These are phyloP conservation scores for Lophium mytilinum DNA, from an alignment of 495 filamentous ascomycete species.

Conservation along the genomic window DNA sequence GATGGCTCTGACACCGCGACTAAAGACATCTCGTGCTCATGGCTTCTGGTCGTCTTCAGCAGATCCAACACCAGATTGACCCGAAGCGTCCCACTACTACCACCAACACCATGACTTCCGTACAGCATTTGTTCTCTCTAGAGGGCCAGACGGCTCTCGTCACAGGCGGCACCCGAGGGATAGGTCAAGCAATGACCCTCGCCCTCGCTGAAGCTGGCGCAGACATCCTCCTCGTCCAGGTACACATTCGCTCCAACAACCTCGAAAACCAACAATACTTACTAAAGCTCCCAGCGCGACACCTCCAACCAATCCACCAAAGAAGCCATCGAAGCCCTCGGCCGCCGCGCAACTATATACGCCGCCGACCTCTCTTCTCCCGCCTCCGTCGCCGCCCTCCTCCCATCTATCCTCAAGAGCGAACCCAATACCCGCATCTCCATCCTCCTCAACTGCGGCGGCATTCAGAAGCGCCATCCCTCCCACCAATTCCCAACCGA, in stretches of 20 bases:
- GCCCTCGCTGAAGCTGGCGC: slow-evolving; percentile 78
- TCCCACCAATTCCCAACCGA: slow-evolving; percentile 67
- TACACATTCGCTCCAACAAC: slow-evolving; percentile 4
- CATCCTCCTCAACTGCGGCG: slow-evolving; percentile 80
- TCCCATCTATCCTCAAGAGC: slow-evolving; percentile 53
- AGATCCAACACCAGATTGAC: slow-evolving; percentile 5
- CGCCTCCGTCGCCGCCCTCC: slow-evolving; percentile 49
- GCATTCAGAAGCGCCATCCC: slow-evolving; percentile 75
- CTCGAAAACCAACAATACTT: not conserved
- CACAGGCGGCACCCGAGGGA: slow-evolving; percentile 82
- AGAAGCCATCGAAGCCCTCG: slow-evolving; percentile 51
- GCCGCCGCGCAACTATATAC: slow-evolving; percentile 62
- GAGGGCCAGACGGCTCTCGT: slow-evolving; percentile 68
- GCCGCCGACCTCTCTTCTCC: slow-evolving; percentile 62
- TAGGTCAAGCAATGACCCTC: slow-evolving; percentile 76
- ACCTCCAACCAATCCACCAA: slow-evolving; percentile 55
- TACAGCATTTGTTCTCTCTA: slow-evolving; percentile 35
- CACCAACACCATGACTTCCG: slow-evolving; percentile 24
- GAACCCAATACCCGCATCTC: slow-evolving; percentile 47
- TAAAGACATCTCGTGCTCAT: not conserved
- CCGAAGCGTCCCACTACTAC: not conserved
- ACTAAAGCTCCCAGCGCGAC: slow-evolving; percentile 47
- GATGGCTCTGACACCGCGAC: not conserved
- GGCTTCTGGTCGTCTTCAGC: slow-evolving; percentile 5
- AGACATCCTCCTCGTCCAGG: slow-evolving; percentile 62